Evolutionary conservation across 2,329 filamentous ascomycete genomes (phyloP).

Genomic region (Plenodomus lindquistii): DNA sequence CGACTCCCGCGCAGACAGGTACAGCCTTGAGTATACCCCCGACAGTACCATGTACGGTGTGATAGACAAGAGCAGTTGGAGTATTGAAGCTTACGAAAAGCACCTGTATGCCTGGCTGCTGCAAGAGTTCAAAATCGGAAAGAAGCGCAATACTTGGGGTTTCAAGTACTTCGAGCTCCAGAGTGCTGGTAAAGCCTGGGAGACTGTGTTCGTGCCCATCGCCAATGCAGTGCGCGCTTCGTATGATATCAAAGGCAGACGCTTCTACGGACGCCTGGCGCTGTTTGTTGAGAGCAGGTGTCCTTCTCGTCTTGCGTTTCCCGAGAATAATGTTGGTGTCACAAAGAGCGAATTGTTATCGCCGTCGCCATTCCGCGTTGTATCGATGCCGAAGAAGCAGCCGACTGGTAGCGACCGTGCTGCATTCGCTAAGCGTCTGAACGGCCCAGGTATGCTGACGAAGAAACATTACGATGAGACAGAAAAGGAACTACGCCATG

Average conservation of each 20-base stretch:
- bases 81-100: slow-evolving; percentile 34
- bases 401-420: neutral
- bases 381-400: slow-evolving; percentile 16
- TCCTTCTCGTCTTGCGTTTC: slow-evolving; percentile 38
- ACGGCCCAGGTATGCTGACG: slow-evolving; percentile 9
- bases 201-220: slow-evolving; percentile 35
- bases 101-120: slow-evolving; percentile 38
- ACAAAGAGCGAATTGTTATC: slow-evolving; percentile 13
- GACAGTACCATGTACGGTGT: slow-evolving; percentile 16
- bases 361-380: slow-evolving; percentile 26
- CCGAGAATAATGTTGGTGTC: slow-evolving; percentile 27
- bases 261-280: slow-evolving; percentile 38
- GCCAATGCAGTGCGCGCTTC: slow-evolving; percentile 33
- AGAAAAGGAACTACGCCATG: slow-evolving; percentile 32
- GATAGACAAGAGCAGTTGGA: slow-evolving; percentile 35
- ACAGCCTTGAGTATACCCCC: slow-evolving; percentile 10
- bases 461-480: slow-evolving; percentile 29
- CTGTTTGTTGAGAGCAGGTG: slow-evolving; percentile 31
- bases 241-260: slow-evolving; percentile 31
- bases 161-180: slow-evolving; percentile 34
- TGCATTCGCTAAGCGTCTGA: neutral
- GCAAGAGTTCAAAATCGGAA: slow-evolving; percentile 39
- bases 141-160: slow-evolving; percentile 26
- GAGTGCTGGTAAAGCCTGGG: slow-evolving; percentile 35
- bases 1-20: slow-evolving; percentile 25